Conservation (phyloP, 1,139 yeast genomes). For the Diutina ranongensis region DNA sequence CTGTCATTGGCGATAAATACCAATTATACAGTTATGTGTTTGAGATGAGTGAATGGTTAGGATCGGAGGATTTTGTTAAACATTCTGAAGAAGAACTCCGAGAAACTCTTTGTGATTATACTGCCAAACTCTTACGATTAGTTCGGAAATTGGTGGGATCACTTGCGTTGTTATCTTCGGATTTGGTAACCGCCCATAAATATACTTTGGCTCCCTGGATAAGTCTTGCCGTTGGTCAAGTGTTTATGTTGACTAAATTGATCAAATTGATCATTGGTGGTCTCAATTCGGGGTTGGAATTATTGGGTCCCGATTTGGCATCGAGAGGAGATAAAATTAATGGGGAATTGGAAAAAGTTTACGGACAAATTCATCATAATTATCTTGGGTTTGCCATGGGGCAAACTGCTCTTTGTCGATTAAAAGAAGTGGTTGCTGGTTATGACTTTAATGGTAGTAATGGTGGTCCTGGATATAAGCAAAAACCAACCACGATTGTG, state of each 20-base stretch:
- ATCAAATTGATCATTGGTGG: background rate
- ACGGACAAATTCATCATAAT: background rate
- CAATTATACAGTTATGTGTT: constrained; percentile 20
- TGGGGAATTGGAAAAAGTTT: background rate
- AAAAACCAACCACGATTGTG: background rate
- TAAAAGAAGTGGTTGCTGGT: background rate
- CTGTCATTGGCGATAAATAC: constrained; percentile 17
- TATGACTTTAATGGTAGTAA: background rate
- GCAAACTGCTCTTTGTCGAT: background rate
- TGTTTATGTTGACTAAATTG: background rate
- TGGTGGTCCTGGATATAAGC: background rate
- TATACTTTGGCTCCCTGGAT: background rate
- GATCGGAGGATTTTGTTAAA: constrained; percentile 15
- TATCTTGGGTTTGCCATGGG: background rate
- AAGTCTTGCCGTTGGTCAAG: background rate
- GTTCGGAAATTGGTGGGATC: constrained; percentile 28
- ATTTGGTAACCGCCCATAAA: background rate
- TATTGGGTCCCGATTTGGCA: background rate
- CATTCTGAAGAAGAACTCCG: constrained; percentile 29
- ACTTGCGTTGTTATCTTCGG: constrained; percentile 11
- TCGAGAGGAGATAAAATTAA: background rate
- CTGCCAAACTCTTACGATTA: constrained; percentile 33
- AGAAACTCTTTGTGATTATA: constrained; percentile 34
- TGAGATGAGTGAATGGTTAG: constrained; percentile 17
- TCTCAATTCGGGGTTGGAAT: background rate